Evolutionary conservation across 2,329 filamentous ascomycete species (phyloP), one percentile per base, ranked within the genome.

Genomic region (Pseudomassariella vexata): DNA sequence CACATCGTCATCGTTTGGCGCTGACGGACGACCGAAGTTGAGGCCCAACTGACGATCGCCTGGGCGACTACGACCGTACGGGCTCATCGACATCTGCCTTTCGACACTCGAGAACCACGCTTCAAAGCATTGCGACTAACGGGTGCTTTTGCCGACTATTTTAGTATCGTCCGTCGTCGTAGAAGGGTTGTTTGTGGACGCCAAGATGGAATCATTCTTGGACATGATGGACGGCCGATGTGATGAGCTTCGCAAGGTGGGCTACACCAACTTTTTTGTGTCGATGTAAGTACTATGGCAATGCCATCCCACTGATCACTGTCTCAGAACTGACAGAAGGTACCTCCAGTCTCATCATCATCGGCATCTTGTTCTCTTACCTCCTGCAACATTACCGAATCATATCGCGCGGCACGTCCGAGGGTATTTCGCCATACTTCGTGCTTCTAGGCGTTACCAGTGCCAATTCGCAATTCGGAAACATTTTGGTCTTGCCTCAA

Each of bases 361-460:
- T 94, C 47, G 90, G 90, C 36, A 89, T 96, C 48, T 69, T 95
- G 40, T 65, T 94, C 37, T 96, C 90, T 20, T 98, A 98, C 63
- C 73, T 96, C 3, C 92, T 92, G 1, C 92, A 98, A 56, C 90
- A 96, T 61, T 76, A 83, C 57, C 87, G 92, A 50, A 96, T 98
- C 60, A 85, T 95, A 46, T 69, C 75, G 24, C 78, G 88, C 34
- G 77, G 81, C 39, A 92, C 86, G 10, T 94, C 90, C 15, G 90
- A 94, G 57, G 92, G 92, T 40, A 89, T 98, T 40, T 95, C 89
- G 19, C 90, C 92, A 7, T 92, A 90, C 60, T 98, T 95, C 54
- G 80, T 98, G 42, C 75, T 96, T 2, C 77, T 98, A n/a, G 92
- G 92, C 38, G 86, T 85, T 17, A 90, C 90, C 2, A 94, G 87